These are phyloP conservation scores for Phytophthora cryptogea DNA, from an alignment of 352 stramenopile genomes.

Conservation along the genomic window DNA sequence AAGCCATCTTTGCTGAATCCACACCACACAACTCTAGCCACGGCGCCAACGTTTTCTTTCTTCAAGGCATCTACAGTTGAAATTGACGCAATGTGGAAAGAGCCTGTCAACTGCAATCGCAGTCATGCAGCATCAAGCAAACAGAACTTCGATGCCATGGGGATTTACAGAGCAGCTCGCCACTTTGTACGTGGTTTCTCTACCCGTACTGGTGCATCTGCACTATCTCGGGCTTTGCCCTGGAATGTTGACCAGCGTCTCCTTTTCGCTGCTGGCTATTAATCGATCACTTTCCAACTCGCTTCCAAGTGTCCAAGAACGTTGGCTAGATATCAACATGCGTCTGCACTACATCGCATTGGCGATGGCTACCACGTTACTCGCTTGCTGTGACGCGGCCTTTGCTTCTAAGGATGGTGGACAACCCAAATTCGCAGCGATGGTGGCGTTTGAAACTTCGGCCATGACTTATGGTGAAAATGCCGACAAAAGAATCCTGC, in stretches of 20 bases:
- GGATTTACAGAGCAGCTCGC: too few species aligned
- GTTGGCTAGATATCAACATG: conserved; percentile 1
- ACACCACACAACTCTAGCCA: too few species aligned
- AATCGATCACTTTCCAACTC: conserved; percentile 14
- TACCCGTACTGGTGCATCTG: not conserved
- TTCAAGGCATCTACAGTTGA: too few species aligned
- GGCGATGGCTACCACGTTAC: conserved; percentile 2
- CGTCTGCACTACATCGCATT: conserved; percentile 6
- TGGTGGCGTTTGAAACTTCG: not conserved
- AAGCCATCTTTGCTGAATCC: too few species aligned
- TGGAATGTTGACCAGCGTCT: not conserved
- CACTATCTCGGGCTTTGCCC: conserved; percentile 20
- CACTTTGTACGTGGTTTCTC: conserved; percentile 5
- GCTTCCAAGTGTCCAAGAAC: conserved; percentile 6
- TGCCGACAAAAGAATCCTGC: conserved; percentile 2
- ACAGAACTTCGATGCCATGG: too few species aligned
- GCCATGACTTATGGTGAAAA: not conserved
- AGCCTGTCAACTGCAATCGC: too few species aligned
- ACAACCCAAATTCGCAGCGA: conserved; percentile 1
- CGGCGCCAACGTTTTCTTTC: too few species aligned
- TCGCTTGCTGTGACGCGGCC: conserved; percentile 5
- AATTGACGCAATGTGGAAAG: too few species aligned
- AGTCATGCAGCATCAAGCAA: too few species aligned
- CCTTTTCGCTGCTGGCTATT: conserved; percentile 1
- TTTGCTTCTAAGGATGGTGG: conserved; percentile 4